Percentiles rank a stretch among this genome's conserved stretches.
These are phyloP conservation scores for Tothia fuscella DNA, from an alignment of 2,329 filamentous ascomycete species.

Conservation along the genomic window DNA sequence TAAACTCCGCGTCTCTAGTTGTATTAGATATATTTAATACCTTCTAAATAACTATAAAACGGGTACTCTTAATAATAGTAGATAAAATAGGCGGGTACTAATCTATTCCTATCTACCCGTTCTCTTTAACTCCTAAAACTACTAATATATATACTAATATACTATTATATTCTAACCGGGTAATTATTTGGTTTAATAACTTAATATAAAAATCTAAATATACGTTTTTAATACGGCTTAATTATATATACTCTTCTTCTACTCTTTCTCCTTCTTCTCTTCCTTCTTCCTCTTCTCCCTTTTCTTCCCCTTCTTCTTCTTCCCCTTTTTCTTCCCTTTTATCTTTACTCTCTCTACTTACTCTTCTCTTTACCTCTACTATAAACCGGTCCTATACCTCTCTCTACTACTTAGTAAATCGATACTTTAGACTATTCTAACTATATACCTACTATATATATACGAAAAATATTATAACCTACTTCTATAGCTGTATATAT, in stretches of 20 bases:
- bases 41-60: conserved; percentile 17
- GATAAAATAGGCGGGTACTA: conserved; percentile 15
- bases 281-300: no score
- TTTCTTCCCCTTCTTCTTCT: no score
- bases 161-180: conserved; percentile 14
- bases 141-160: conserved; percentile 15
- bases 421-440: conserved; percentile 14
- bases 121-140: conserved; percentile 15
- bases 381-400: conserved; percentile 12
- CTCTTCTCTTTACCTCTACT: conserved; percentile 6
- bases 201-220: conserved; percentile 16
- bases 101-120: conserved; percentile 14
- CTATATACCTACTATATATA: conserved; percentile 11
- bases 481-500: conserved; percentile 12
- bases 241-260: no score
- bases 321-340: conserved; percentile 10
- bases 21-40: conserved; percentile 8
- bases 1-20: not conserved
- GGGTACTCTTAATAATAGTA: conserved; percentile 15
- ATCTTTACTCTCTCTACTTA: conserved; percentile 4
- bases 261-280: no score
- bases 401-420: conserved; percentile 13
- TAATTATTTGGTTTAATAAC: conserved; percentile 14
- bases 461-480: conserved; percentile 17
- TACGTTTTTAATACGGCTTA: conserved; percentile 11